Base-by-base conservation (phyloP, 371 early-diverging fungal genomes). In the Racocetra persica region DNA sequence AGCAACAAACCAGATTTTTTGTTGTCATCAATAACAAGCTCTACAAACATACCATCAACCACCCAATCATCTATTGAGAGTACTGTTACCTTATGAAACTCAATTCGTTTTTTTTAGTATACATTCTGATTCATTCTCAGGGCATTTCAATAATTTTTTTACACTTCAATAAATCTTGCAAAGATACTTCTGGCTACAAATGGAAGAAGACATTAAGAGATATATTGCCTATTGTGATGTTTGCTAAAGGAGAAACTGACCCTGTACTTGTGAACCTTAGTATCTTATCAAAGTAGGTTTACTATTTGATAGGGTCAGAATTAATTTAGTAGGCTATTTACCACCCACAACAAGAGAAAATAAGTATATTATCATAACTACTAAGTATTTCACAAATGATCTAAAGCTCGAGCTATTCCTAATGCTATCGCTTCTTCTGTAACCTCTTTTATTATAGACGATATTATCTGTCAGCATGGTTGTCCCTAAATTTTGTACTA, bases 361-460 rank as follows among this genome's bases (percentile, higher is more conserved):
- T 11, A 54, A 54, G 2, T 54, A 18, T 54, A 54, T 54, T 18
- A 11, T 54, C n/a, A n/a, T 54, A n/a, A n/a, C n/a, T n/a, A n/a
- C n/a, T n/a, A n/a, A n/a, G n/a, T n/a, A n/a, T n/a, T n/a, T n/a
- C n/a, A n/a, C n/a, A n/a, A n/a, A n/a, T n/a, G n/a, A n/a, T n/a
- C n/a, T n/a, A n/a, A n/a, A n/a, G n/a, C 55, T n/a, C 13, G 10
- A 54, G 55, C 55, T 2, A 54, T 54, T n/a, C 55, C 55, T 18
- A n/a, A 18, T 54, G 55, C 55, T 1, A 81, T 81, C 0, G 82
- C 81, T 2, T 57, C 80, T 2, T 74, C 80, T 0, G 83, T 86
- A 10, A 85, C 83, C 16, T 55, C 63, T 0, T 87, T 88, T 79
- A 24, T 89, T 0, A 85, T 86, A 49, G 52, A 86, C 14, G 77